phyloP scores from a whole-genome alignment of 2,329 filamentous ascomycete species.

The Trichoderma koningii region DNA sequence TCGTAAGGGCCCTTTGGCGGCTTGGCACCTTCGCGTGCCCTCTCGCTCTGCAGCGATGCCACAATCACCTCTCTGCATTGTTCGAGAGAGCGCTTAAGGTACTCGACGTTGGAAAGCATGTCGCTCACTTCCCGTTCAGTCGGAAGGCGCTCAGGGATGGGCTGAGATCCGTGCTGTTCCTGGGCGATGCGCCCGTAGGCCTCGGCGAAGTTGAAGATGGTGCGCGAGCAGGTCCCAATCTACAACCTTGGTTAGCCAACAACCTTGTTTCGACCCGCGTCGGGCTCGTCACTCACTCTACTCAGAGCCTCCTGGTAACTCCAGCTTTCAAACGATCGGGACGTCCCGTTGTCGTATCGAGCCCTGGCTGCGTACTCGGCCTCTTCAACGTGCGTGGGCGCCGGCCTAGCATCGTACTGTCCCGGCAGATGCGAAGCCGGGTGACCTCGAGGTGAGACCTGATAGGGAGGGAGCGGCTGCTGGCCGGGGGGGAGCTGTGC shows the following conservation, averaged over 20 bases:
- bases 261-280: not conserved
- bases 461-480: conserved; percentile 52
- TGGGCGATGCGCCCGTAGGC: conserved; percentile 56
- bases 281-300: conserved; percentile 44
- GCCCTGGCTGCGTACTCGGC: conserved; percentile 46
- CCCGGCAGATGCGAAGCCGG: conserved; percentile 44
- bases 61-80: conserved; percentile 56
- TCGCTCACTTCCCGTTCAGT: conserved; percentile 57
- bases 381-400: conserved; percentile 49
- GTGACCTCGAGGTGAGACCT: conserved; percentile 53
- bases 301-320: conserved; percentile 55
- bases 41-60: conserved; percentile 55
- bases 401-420: conserved; percentile 49
- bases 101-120: conserved; percentile 56
- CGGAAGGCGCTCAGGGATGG: conserved; percentile 57
- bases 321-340: conserved; percentile 54
- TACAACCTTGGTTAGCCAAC: conserved; percentile 36
- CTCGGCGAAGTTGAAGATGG: conserved; percentile 59
- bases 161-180: conserved; percentile 57
- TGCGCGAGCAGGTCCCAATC: conserved; percentile 56
- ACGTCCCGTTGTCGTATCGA: conserved; percentile 50
- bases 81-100: conserved; percentile 56
- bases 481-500: conserved; percentile 51
- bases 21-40: conserved; percentile 52
- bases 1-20: conserved; percentile 53